Base-by-base conservation (phyloP, 192 early-diverging fungal species). In the Cetraspora pellucida region DNA sequence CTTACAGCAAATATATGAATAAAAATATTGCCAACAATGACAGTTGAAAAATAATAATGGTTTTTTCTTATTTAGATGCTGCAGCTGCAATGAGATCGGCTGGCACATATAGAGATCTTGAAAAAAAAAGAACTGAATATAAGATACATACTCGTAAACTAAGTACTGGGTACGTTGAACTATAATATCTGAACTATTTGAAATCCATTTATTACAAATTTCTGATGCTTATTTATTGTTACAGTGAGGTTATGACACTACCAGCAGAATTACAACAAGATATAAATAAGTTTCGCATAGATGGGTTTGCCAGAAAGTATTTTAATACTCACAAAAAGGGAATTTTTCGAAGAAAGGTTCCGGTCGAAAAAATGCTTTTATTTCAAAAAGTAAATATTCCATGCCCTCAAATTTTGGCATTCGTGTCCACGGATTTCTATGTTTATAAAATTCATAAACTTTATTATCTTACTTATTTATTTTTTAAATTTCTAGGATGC, bases 271-370 rank as follows among this genome's bases (percentile, higher is more conserved):
- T 91, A 76, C 82, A 93, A 80, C 77, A 89, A 58, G 90, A 95
- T 78, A 90, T 96, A 64, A 86, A 85, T 75, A 85, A 95, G 82
- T 93, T 95, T 82, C 80, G 86, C 6, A 94, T 95, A 75, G 92
- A 93, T 78, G 95, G 87, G 1, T 98, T 93, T 87, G 97, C 97
- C 19, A 87, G 89, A 81, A 92, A 93, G 74, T 95, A 97, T 83
- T 98, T 98, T 84, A 85, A 91, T 7, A 91, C 92, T 31, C 96
- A 97, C 68, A 91, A 92, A 78, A 87, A 88, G 58, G 97, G 97
- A 1, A 83, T 98, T 27, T 90, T 97, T 63, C 82, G 95, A 76
- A 87, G 92, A 25, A 89, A 82, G 75, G 95, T 98, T 10, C 94
- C 97, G 4, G 81, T 97, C 61, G 93, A 96, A 43, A 92, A 97